Percentiles rank a stretch among this genome's conserved stretches.
phyloP scores from a whole-genome alignment of 257 asterid species.

The Scutellaria minor region DNA sequence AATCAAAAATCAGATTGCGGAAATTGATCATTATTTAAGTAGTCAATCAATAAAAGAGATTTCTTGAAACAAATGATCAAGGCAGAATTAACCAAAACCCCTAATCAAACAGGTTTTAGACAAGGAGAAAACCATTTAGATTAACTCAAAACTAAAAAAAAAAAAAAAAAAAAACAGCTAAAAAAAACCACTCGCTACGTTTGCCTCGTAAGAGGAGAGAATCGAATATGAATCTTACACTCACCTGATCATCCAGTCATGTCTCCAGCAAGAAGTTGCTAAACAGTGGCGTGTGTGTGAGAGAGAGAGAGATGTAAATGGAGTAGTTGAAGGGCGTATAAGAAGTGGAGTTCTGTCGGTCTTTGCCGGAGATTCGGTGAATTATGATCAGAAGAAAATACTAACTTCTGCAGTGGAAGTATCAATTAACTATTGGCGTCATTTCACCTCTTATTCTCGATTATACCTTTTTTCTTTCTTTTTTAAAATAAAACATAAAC shows the following conservation, averaged over 20 bases:
- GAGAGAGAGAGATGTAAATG: too few species aligned
- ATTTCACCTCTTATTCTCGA: background rate
- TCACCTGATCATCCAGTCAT: constrained; percentile 15
- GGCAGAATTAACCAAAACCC: constrained; percentile 6
- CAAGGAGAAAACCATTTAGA: too few species aligned
- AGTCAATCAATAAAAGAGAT: background rate
- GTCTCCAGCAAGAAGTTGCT: background rate
- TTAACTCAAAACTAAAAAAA: background rate
- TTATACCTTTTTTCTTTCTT: background rate
- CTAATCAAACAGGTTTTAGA: background rate
- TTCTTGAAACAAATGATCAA: constrained; percentile 2
- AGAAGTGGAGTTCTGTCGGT: constrained; percentile 5
- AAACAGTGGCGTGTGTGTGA: background rate
- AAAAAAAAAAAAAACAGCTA: constrained; percentile 10
- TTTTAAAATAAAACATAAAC: too few species aligned
- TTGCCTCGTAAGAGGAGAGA: background rate
- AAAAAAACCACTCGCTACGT: background rate
- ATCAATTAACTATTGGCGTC: background rate
- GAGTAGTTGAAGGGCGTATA: background rate
- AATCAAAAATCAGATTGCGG: constrained; percentile 1
- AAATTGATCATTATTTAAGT: background rate
- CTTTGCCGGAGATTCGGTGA: background rate
- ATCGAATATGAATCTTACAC: background rate
- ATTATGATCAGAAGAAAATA: constrained; percentile 6
- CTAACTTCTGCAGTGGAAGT: background rate